These are phyloP conservation scores for Neotropicomus parvogracilis DNA, from an alignment of 1,284 basidiomycete species.

Conservation along the genomic window DNA sequence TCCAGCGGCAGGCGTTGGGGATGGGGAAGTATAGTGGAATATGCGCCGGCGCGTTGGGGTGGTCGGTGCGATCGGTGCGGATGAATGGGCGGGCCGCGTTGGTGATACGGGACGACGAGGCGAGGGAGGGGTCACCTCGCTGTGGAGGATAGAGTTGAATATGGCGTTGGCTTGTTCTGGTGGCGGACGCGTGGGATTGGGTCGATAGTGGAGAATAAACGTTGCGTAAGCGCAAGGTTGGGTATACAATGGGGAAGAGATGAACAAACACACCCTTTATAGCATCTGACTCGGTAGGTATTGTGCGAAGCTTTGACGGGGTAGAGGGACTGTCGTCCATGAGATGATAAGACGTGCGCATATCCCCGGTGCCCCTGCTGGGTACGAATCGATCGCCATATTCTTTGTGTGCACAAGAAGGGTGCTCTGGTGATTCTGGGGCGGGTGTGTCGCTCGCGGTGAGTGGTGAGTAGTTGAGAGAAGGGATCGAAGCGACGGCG, in stretches of 20 bases:
- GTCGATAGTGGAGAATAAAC: conserved; percentile 1
- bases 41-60: conserved; percentile 67
- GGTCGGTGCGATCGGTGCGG: conserved; percentile 45
- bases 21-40: conserved; percentile 65
- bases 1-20: conserved; percentile 41
- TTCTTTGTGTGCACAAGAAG: conserved; percentile 40
- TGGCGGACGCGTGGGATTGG: conserved; percentile 6
- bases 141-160: conserved; percentile 69
- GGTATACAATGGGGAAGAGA: background rate
- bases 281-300: conserved; percentile 75
- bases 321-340: conserved; percentile 70
- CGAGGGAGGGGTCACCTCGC: conserved; percentile 70
- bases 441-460: conserved; percentile 53
- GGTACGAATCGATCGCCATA: conserved; percentile 81
- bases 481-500: conserved; percentile 45
- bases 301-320: conserved; percentile 65
- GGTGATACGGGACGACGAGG: conserved; percentile 59
- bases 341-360: conserved; percentile 73
- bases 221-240: conserved; percentile 1
- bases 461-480: conserved; percentile 50
- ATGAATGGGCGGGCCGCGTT: conserved; percentile 42
- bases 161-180: conserved; percentile 77
- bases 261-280: conserved; percentile 52
- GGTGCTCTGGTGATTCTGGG: conserved; percentile 52
- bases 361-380: conserved; percentile 64